phyloP scores from a whole-genome alignment of 768 basidiomycete species.

The Paxillus rubicundulus region DNA sequence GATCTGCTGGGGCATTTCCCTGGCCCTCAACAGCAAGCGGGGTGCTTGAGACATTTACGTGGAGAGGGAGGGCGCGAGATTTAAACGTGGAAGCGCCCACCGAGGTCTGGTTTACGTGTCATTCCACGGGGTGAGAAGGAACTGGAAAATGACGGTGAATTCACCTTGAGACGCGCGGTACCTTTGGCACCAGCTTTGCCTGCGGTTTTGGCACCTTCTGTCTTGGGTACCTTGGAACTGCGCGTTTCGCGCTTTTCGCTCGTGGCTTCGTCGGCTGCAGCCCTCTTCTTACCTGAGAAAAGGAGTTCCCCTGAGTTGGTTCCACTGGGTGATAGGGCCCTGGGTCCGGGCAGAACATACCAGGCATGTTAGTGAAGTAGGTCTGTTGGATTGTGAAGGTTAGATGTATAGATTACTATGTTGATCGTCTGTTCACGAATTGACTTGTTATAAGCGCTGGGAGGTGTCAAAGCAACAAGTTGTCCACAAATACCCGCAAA shows the following conservation, averaged over 20 bases:
- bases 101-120: slow-evolving; percentile 34
- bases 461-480: slow-evolving; percentile 21
- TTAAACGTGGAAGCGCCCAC: slow-evolving; percentile 55
- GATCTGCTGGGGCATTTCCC: slow-evolving; percentile 42
- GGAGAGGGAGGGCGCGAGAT: slow-evolving; percentile 64
- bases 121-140: slow-evolving; percentile 1
- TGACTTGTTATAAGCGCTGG: slow-evolving; percentile 8
- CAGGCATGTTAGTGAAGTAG: slow-evolving; percentile 23
- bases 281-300: slow-evolving; percentile 43
- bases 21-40: slow-evolving; percentile 43
- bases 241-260: slow-evolving; percentile 39
- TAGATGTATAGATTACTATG: not conserved
- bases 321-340: slow-evolving; percentile 12
- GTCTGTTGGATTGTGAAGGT: not conserved
- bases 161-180: slow-evolving; percentile 47
- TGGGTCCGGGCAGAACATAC: slow-evolving; percentile 13
- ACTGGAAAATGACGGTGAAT: slow-evolving; percentile 5
- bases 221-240: slow-evolving; percentile 52
- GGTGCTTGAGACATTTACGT: slow-evolving; percentile 66
- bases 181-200: slow-evolving; percentile 37
- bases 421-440: not conserved
- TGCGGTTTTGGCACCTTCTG: slow-evolving; percentile 31
- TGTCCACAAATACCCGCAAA: slow-evolving; percentile 25
- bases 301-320: not conserved
- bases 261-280: slow-evolving; percentile 35